These are phyloP conservation scores for Rubroboletus satanas DNA, from an alignment of 768 basidiomycete species.

Conservation along the genomic window DNA sequence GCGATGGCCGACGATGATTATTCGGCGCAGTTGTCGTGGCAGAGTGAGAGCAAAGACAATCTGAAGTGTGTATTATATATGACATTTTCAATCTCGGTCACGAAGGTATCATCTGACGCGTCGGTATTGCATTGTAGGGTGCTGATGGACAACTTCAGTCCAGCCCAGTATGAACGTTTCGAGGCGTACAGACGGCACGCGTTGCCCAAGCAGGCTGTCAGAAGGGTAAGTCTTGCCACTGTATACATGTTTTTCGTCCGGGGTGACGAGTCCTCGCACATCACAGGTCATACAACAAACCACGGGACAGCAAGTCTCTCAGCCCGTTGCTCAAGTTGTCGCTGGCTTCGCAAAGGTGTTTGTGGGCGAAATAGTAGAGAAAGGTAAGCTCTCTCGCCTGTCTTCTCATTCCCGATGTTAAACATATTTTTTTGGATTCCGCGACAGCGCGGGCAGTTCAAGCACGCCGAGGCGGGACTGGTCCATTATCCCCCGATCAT, in stretches of 20 bases:
- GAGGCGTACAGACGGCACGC: conserved; percentile 85
- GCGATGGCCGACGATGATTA: conserved; percentile 90
- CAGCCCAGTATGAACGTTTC: conserved; percentile 82
- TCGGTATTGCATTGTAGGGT: conserved; percentile 46
- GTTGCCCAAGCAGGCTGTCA: conserved; percentile 75
- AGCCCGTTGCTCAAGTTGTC: conserved; percentile 83
- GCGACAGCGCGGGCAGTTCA: conserved; percentile 71
- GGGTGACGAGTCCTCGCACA: not conserved
- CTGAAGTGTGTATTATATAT: conserved; percentile 51
- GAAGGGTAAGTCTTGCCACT: conserved; percentile 50
- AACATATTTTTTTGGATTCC: not conserved
- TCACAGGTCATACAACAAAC: conserved; percentile 78
- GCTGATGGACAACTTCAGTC: conserved; percentile 83
- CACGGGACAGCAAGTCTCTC: conserved; percentile 76
- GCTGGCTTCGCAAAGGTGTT: conserved; percentile 91
- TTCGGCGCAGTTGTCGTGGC: conserved; percentile 77
- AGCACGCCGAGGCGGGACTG: conserved; percentile 62
- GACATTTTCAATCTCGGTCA: not conserved
- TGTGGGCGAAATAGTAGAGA: conserved; percentile 88
- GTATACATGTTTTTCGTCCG: not conserved
- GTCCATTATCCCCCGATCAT: conserved; percentile 84
- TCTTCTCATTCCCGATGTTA: too few species aligned
- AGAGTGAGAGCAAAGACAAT: conserved; percentile 86
- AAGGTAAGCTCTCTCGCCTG: conserved; percentile 44
- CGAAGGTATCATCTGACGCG: not conserved